These are phyloP conservation scores for Sclerotinia borealis DNA, from an alignment of 2,329 filamentous ascomycete genomes.

Conservation along the genomic window DNA sequence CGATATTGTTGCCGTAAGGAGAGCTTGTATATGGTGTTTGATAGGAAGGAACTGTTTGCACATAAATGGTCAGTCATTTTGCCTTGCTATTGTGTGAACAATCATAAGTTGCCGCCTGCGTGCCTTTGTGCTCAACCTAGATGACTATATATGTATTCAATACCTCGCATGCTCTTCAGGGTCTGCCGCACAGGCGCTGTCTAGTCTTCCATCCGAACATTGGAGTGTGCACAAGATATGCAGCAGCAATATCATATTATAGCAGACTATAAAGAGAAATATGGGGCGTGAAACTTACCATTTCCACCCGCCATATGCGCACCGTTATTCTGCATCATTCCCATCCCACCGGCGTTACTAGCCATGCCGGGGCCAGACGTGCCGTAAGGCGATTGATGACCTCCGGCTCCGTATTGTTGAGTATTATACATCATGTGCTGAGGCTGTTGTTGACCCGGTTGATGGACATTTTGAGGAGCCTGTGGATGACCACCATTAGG, in stretches of 20 bases:
- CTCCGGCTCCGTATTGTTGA: conserved; percentile 24
- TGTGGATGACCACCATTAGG: conserved; percentile 16
- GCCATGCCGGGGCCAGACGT: conserved; percentile 26
- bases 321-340: conserved; percentile 51
- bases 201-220: neutral
- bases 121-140: neutral
- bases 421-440: conserved; percentile 53
- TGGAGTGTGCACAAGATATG: neutral
- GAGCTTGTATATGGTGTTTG: conserved; percentile 53
- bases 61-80: conserved; percentile 26
- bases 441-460: conserved; percentile 30
- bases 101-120: neutral
- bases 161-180: neutral
- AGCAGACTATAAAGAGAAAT: neutral
- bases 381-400: conserved; percentile 27
- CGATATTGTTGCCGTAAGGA: conserved; percentile 43
- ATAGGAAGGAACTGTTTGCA: conserved; percentile 44
- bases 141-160: neutral
- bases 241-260: conserved; percentile 1
- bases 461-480: conserved; percentile 15
- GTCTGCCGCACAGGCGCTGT: neutral
- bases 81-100: conserved; percentile 19
- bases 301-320: conserved; percentile 30
- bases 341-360: conserved; percentile 32
- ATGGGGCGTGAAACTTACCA: conserved; percentile 29